Base-by-base conservation (phyloP, 2,329 filamentous ascomycete species). In the Hawksworthiomyces lignivorus region DNA sequence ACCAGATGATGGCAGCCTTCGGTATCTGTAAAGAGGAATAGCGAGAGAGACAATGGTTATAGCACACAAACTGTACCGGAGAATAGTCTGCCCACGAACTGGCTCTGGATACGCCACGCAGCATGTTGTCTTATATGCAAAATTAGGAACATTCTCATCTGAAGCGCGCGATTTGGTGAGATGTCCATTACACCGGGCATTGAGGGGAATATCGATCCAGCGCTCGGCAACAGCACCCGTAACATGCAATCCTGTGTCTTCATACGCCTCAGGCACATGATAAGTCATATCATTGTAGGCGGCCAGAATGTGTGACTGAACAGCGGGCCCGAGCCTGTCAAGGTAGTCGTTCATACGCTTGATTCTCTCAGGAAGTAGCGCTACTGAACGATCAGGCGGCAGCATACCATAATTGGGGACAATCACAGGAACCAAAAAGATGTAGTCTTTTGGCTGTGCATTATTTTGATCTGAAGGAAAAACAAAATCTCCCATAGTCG, bases 131-230 rank as follows among this genome's bases (percentile, higher is more conserved):
- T 67, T 60, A 49, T 68, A 67, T 1, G 65, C 63, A 9, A 33
- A 28, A 12, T 33, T 30, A 4, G 17, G 17, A 1, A 33, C 29
- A 45, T 65, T 66, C 20, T 57, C 57, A 7, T 29, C 18, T 3
- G 35, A 18, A 1, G 35, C 11, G 3, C 36, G 36, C n/a, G n/a
- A n/a, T n/a, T n/a, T n/a, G n/a, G 59, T 58, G 15, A 62, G 53
- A 44, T 64, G 61, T 7, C 63, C 59, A 52, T 79, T 79, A 58
- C 76, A 80, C 33, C 69, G 67, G 21, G 68, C 57, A 45, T 75
- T 75, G 37, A 80, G 62, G 2, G 75, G 54, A 15, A 77, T 55
- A 50, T 79, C 69, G 12, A 70, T 67, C 57, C 72, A 69, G 39
- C 59, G 59, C 35, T 60, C 59, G 2, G 68, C 66, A 21, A 77